phyloP scores from a whole-genome alignment of 1,284 basidiomycete species.

The Melampsora abietis-canadensis region DNA sequence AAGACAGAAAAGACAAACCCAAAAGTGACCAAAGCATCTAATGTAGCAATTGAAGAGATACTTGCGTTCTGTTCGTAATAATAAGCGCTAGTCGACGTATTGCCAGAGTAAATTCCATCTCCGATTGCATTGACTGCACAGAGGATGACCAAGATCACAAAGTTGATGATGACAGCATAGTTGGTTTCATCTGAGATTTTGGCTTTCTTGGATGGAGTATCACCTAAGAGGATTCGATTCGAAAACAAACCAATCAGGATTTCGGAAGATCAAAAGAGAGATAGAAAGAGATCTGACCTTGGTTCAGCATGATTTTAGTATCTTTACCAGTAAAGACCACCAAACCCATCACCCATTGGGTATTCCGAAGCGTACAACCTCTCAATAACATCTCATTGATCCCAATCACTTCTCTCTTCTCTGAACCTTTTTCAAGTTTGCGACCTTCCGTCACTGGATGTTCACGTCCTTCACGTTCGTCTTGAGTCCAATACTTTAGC shows the following conservation, averaged over 20 bases:
- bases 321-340: constrained; percentile 92
- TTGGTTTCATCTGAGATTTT: constrained; percentile 99
- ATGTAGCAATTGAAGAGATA: constrained; percentile 62
- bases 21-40: constrained; percentile 85
- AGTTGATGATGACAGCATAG: constrained; percentile 95
- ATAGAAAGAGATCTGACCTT: background rate
- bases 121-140: constrained; percentile 69
- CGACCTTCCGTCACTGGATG: constrained; percentile 48
- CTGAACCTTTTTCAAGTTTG: constrained; percentile 49
- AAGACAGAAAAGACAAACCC: constrained; percentile 61
- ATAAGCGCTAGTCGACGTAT: constrained; percentile 65
- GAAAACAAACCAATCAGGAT: background rate
- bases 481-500: constrained; percentile 63
- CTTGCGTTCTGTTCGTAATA: constrained; percentile 70
- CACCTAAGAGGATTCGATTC: constrained; percentile 43
- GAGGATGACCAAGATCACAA: constrained; percentile 72
- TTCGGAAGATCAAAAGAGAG: too few species aligned
- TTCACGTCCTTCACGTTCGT: constrained; percentile 48
- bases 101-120: constrained; percentile 69
- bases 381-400: constrained; percentile 92
- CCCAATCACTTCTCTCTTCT: constrained; percentile 56
- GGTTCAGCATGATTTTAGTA: constrained; percentile 95
- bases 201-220: constrained; percentile 71
- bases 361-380: constrained; percentile 89
- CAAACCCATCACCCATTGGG: constrained; percentile 86